Evolutionary conservation across 2,329 filamentous ascomycete species (phyloP).

Genomic region (Alternaria sp.): DNA sequence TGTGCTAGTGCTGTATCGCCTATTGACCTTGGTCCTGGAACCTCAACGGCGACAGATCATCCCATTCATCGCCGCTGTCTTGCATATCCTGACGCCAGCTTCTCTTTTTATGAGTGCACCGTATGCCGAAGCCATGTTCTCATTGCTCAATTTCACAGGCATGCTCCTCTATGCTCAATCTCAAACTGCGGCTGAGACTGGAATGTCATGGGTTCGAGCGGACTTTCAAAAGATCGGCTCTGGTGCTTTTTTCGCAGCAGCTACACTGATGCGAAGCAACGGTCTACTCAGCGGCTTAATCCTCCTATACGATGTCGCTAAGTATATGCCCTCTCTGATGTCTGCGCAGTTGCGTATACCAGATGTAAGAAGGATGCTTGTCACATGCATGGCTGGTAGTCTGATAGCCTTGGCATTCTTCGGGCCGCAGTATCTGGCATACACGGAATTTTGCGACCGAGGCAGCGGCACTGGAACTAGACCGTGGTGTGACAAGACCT

Average conservation of each 20-base stretch:
- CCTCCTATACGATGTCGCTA: slow-evolving; percentile 62
- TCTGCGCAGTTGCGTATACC: slow-evolving; percentile 42
- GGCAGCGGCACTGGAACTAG: slow-evolving; percentile 40
- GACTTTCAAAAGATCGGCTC: slow-evolving; percentile 63
- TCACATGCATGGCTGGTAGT: slow-evolving; percentile 70
- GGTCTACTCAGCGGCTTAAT: slow-evolving; percentile 81
- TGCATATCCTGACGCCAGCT: slow-evolving; percentile 86
- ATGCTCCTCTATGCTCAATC: slow-evolving; percentile 70
- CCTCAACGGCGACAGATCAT: slow-evolving; percentile 49
- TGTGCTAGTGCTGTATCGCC: slow-evolving; percentile 71
- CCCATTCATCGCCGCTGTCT: slow-evolving; percentile 70
- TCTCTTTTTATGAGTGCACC: slow-evolving; percentile 89
- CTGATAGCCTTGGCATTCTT: slow-evolving; percentile 71
- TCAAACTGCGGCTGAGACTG: slow-evolving; percentile 10
- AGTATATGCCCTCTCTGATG: slow-evolving; percentile 49
- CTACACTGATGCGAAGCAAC: slow-evolving; percentile 81
- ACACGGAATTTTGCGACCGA: slow-evolving; percentile 63
- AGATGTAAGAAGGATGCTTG: slow-evolving; percentile 60
- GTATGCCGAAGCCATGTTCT: slow-evolving; percentile 81
- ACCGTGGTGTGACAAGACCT: slow-evolving; percentile 74
- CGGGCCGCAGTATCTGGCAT: slow-evolving; percentile 78
- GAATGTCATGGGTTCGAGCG: slow-evolving; percentile 41
- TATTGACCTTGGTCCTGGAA: slow-evolving; percentile 63
- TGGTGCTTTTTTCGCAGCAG: slow-evolving; percentile 72
- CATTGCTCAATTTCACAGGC: slow-evolving; percentile 77